Base-by-base conservation (phyloP, 1,284 basidiomycete species). In the Puccinia triticina region DNA sequence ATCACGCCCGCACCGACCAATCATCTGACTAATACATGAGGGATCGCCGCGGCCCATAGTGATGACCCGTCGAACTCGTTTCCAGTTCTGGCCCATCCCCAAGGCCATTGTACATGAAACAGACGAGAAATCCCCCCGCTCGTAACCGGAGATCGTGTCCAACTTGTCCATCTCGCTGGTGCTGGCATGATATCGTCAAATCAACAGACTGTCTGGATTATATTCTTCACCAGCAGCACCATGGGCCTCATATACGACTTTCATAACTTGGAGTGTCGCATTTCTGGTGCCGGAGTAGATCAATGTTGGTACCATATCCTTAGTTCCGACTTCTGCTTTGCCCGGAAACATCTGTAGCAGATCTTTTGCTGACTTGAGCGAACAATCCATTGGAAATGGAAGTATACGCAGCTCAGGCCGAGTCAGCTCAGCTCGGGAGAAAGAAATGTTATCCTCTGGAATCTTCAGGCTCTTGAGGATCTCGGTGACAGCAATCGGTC, bases 1-100 rank as follows among this genome's bases (percentile, higher is more conserved):
- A 34, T 46, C 71, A 10, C 71, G 71, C 18, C 71, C 71, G 50
- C 71, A 73, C 11, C 71, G 46, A n/a, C 71, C 71, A 48, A 73
- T 48, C 16, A 73, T 46, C 29, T 73, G 71, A 50, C 18, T 3
- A 26, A 72, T 61, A 8, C 34, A 29, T 21, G 40, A 43, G 12
- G 67, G 67, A 37, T 71, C 67, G 0, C 12, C 43, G 32, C 32
- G 67, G 5, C 67, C 67, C 11, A 71, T 10, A 14, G 11, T 12
- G 29, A 71, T 37, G 26, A 71, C 67, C 1, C 32, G 37, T 2
- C 67, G 67, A 32, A 46, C 43, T 37, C 43, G 23, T 18, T 37
- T 37, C 67, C 67, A 71, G 43, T 37, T 40, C 34, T n/a, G 34
- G 8, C 37, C 23, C 67, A 71, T 1, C n/a, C 67, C 67, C 37